phyloP scores from a whole-genome alignment of 257 asterid genomes.

The Solanum pennellii region DNA sequence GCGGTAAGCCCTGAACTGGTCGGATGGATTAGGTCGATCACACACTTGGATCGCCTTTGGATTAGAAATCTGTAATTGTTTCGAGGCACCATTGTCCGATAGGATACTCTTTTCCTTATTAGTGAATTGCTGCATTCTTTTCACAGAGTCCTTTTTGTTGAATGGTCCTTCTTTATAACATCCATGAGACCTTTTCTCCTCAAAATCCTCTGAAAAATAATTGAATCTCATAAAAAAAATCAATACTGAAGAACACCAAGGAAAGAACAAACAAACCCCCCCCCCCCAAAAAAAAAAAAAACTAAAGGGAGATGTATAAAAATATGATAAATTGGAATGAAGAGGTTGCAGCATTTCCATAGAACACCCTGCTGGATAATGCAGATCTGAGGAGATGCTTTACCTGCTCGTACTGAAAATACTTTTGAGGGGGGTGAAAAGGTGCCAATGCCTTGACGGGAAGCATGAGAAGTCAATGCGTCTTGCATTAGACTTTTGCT shows the following conservation, averaged over 20 bases:
- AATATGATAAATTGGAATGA: neutral
- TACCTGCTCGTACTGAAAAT: constrained; percentile 25
- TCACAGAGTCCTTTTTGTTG: constrained; percentile 24
- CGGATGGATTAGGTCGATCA: constrained; percentile 30
- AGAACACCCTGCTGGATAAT: constrained; percentile 33
- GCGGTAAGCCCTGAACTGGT: constrained; percentile 61
- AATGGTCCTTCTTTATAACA: constrained; percentile 25
- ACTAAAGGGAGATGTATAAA: neutral
- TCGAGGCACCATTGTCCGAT: constrained; percentile 14
- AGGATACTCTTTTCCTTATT: constrained; percentile 19
- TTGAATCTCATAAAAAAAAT: neutral
- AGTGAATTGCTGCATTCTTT: constrained; percentile 24
- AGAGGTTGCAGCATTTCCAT: neutral
- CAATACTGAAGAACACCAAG: neutral
- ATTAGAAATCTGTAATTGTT: constrained; percentile 22
- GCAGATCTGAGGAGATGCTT: constrained; percentile 16
- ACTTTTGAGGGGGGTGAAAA: constrained; percentile 17
- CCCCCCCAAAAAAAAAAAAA: neutral
- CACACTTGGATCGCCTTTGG: constrained; percentile 33
- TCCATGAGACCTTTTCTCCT: constrained; percentile 28
- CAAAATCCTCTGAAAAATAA: constrained; percentile 30
- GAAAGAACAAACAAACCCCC: neutral
- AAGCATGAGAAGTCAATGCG: constrained; percentile 27
- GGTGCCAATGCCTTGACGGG: constrained; percentile 22
- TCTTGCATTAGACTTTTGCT: constrained; percentile 33